Base-by-base conservation (phyloP, 768 basidiomycete species). In the Trametes gibbosa region DNA sequence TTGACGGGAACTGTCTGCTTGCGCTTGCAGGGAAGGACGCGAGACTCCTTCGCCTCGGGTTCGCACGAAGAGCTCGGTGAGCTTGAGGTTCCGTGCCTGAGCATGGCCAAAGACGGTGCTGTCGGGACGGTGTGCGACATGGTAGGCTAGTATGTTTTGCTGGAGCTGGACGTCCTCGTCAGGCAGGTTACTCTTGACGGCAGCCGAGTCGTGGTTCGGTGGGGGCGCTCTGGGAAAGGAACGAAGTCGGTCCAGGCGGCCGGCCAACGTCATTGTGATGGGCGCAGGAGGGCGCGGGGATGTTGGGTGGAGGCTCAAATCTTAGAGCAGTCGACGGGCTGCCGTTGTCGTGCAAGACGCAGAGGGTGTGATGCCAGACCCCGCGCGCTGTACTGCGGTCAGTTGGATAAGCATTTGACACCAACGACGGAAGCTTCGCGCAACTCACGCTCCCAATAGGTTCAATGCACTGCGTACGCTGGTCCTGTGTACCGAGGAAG, bases 141-240 rank as follows among this genome's bases (percentile, higher is more conserved):
- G 66, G 42, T 61, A 65, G 6, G 68, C 68, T 2, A 70, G 56
- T 17, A 63, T 62, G 47, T 69, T 70, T 32, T 61, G 63, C 7
- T 50, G 46, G 10, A 68, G 62, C 39, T 59, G 57, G 32, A 66
- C 67, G 32, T 52, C 32, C 19, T 68, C 65, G 2, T 55, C n/a
- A 0, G 63, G 17, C 29, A 68, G 34, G 56, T 68, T 69, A 19
- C 65, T 67, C 40, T 59, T 58, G n/a, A 70, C 63, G 1, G 41
- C 24, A 0, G 63, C 50, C 2, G 63, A 39, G 51, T 68, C 63
- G 37, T 69, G 53, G 45, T 70, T 70, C n/a, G 68, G 69, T 2
- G 62, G 37, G 14, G 62, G 61, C 3, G 69, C 69, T 27, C 58
- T 48, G 5, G 67, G 67, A 49, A 65, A 62, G 21, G 61, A 13